These are phyloP conservation scores for Nicotiana paniculata DNA, from an alignment of 257 asterid genomes.

Conservation along the genomic window DNA sequence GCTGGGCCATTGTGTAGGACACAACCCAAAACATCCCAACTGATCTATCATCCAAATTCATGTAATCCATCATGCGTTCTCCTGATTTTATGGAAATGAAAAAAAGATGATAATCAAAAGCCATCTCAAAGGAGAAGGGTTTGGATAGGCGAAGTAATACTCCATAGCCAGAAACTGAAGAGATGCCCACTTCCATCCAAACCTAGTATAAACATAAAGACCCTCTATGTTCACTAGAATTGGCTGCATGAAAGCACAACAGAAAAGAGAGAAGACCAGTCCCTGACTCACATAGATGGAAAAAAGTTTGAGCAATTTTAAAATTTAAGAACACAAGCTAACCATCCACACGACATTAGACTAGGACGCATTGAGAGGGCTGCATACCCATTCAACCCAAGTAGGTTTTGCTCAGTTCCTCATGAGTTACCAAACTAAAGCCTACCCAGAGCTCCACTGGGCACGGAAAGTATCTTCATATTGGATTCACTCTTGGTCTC, in stretches of 20 bases:
- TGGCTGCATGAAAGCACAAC: neutral
- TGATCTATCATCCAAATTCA: conserved; percentile 97
- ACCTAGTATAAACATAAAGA: neutral
- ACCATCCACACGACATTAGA: neutral
- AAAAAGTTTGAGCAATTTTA: neutral
- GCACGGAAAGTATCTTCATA: neutral
- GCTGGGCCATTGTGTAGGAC: conserved; percentile 96
- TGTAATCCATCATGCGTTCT: conserved; percentile 83
- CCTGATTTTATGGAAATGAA: conserved; percentile 38
- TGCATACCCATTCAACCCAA: neutral
- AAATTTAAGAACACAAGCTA: neutral
- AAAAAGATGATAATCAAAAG: neutral
- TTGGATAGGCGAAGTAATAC: neutral
- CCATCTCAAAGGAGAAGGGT: neutral
- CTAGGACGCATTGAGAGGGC: neutral
- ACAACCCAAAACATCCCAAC: conserved; percentile 99
- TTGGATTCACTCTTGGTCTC: neutral
- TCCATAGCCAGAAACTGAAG: neutral
- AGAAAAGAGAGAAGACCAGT: neutral
- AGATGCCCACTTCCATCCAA: neutral
- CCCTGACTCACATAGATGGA: neutral
- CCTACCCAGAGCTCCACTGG: neutral
- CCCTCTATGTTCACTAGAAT: neutral
- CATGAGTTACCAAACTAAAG: neutral
- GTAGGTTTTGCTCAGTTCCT: neutral